Evolutionary conservation across 2,329 filamentous ascomycete genomes (phyloP), one percentile per base, ranked within the genome.

Genomic region (Apiospora aurea): DNA sequence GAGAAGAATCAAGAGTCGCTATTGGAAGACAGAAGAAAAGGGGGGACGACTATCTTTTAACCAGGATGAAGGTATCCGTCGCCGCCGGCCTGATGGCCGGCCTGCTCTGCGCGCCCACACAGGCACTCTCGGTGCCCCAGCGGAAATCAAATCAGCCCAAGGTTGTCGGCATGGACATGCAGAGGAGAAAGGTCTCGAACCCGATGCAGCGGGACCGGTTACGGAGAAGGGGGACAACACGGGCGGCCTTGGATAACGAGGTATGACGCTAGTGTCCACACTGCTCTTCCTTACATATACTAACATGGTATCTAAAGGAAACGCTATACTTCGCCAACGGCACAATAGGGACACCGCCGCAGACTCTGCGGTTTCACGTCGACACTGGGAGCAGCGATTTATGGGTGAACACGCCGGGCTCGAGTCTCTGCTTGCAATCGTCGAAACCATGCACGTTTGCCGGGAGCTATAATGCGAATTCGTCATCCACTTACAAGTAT

Each of bases 401-500:
- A 29, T 92, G 91, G 90, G 88, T 92, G 10, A 96, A 97, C 78
- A 88, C 90, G 2, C 83, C 86, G 3, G 81, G 80, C 68, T 95
- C 93, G 0, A 72, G 77, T 0, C 81, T 93, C 21, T 97, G 94
- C 79, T 77, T 79, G 10, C 77, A 80, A 5, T 76, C 79, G 1
- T 79, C 80, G 1, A 78, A 85, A 18, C 87, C 87, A 0, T 96
- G 94, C 78, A 77, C 81, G 7, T 82, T 82, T 24, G 87, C 89
- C 0, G 94, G 93, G 18, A 90, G 90, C 1, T 97, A 95, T 81
- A 80, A 83, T 61, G 87, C 93, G 53, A 92, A 93, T 79, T 82
- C 85, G 0, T 97, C 94, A 0, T 94, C 93, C 1, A 93, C 94
- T 2, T 96, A 95, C 81, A 78, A 87, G 46, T 94, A 91, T 79